Evolutionary conservation across 2,329 filamentous ascomycete species (phyloP).

Genomic region (Ascosphaera pollenicola): DNA sequence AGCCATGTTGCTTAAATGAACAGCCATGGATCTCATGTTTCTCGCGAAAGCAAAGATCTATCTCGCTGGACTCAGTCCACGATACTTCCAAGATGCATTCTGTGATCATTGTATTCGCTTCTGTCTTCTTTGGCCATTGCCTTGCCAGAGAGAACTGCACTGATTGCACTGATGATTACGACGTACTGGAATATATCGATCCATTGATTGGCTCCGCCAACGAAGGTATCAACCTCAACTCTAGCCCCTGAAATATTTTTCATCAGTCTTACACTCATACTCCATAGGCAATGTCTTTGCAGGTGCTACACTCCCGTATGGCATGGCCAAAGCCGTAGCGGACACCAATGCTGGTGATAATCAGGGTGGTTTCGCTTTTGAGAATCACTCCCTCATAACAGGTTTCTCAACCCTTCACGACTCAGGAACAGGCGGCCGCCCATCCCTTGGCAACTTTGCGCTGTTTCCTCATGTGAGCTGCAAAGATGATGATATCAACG

Average conservation of each 20-base stretch:
- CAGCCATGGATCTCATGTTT: too few species aligned
- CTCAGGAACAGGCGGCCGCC: slow-evolving; percentile 27
- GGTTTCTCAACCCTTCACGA: slow-evolving; percentile 33
- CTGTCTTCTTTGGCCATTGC: slow-evolving; percentile 12
- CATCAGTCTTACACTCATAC: background rate
- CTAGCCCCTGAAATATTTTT: background rate
- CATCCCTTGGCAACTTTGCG: slow-evolving; percentile 52
- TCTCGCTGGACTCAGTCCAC: too few species aligned
- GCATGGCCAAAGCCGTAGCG: slow-evolving; percentile 33
- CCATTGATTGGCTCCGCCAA: slow-evolving; percentile 33
- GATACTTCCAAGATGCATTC: slow-evolving; percentile 1
- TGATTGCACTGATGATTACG: slow-evolving; percentile 4
- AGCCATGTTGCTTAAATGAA: too few species aligned
- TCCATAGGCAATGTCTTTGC: slow-evolving; percentile 32
- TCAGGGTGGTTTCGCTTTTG: slow-evolving; percentile 33
- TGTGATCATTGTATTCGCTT: slow-evolving; percentile 7
- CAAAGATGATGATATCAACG: slow-evolving; percentile 35
- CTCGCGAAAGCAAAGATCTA: too few species aligned
- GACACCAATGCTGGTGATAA: slow-evolving; percentile 29
- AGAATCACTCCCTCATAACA: slow-evolving; percentile 23
- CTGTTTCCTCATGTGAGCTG: slow-evolving; percentile 46
- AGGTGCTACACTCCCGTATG: slow-evolving; percentile 30
- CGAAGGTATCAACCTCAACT: slow-evolving; percentile 15
- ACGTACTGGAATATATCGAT: slow-evolving; percentile 23
- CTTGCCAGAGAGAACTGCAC: slow-evolving; percentile 5